Evolutionary conservation across 208 protist species (phyloP).

Genomic region (Lotmaria passim): DNA sequence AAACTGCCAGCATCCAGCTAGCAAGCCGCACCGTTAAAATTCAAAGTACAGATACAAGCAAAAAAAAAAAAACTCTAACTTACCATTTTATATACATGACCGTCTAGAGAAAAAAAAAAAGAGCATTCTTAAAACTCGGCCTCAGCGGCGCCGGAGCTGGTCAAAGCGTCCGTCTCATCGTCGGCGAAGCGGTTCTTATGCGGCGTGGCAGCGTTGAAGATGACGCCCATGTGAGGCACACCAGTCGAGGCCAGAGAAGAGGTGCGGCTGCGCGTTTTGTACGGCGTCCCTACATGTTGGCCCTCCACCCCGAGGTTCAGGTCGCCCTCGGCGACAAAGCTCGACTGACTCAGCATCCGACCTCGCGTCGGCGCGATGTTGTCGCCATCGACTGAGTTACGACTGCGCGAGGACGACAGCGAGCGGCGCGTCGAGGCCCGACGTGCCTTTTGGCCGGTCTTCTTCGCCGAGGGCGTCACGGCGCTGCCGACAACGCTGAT

Average conservation of each 20-base stretch:
- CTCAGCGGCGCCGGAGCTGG: not conserved
- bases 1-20: no score
- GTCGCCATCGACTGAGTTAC: not conserved
- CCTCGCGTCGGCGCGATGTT: not conserved
- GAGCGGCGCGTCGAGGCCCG: constrained; percentile 8
- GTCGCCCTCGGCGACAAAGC: constrained; percentile 11
- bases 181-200: not conserved
- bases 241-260: constrained; percentile 22
- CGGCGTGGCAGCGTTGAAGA: not conserved
- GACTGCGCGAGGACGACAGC: not conserved
- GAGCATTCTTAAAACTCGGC: not conserved
- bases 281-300: constrained; percentile 15
- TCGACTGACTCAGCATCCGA: constrained; percentile 11
- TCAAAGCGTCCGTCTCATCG: not conserved
- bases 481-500: constrained; percentile 1
- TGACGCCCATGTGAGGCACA: constrained; percentile 4
- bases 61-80: constrained; percentile 16
- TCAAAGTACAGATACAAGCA: not conserved
- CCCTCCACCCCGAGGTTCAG: constrained; percentile 33
- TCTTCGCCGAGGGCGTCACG: not conserved
- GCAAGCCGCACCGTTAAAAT: no score
- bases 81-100: not conserved
- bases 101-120: not conserved
- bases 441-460: not conserved
- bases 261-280: constrained; percentile 24